Percentiles rank a stretch among this genome's conserved stretches.
Conservation (phyloP, 2,329 filamentous ascomycete genomes). For the Colletotrichum navitas region DNA sequence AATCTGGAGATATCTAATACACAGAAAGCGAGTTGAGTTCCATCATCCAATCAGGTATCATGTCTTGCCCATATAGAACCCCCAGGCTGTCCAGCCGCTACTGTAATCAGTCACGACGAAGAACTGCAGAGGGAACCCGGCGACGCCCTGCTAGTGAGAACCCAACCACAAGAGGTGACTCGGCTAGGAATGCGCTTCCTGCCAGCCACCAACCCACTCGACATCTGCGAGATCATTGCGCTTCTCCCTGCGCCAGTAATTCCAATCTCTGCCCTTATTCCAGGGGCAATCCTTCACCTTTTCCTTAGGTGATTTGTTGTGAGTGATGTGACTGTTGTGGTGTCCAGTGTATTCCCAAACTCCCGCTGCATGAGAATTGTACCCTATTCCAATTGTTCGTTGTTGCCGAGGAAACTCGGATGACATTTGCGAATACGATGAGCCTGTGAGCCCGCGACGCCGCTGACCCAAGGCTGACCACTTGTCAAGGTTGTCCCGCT, state of each 20-base stretch:
- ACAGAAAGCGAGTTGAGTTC: slow-evolving; percentile 73
- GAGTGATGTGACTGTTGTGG: slow-evolving; percentile 55
- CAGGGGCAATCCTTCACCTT: slow-evolving; percentile 67
- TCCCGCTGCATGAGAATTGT: slow-evolving; percentile 62
- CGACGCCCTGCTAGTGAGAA: slow-evolving; percentile 48
- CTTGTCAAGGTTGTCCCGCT: slow-evolving; percentile 78
- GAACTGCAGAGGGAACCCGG: background rate
- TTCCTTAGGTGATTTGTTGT: slow-evolving; percentile 59
- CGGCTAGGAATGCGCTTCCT: slow-evolving; percentile 64
- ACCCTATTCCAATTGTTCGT: slow-evolving; percentile 62
- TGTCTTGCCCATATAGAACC: background rate
- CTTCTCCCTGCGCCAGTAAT: slow-evolving; percentile 71
- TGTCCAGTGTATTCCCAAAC: slow-evolving; percentile 60
- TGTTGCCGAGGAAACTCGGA: slow-evolving; percentile 61
- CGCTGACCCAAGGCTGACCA: slow-evolving; percentile 91
- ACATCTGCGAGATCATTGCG: slow-evolving; percentile 79
- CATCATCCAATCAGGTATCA: slow-evolving; percentile 47
- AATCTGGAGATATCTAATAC: slow-evolving; percentile 67
- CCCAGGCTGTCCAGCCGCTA: slow-evolving; percentile 1
- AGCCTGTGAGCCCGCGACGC: slow-evolving; percentile 74
- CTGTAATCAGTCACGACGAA: background rate
- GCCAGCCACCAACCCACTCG: slow-evolving; percentile 97
- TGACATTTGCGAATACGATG: slow-evolving; percentile 63
- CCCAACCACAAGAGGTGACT: slow-evolving; percentile 72
- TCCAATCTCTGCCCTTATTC: slow-evolving; percentile 70